Conservation (phyloP, 306 rosid species). For the Castanopsis chinensis region DNA sequence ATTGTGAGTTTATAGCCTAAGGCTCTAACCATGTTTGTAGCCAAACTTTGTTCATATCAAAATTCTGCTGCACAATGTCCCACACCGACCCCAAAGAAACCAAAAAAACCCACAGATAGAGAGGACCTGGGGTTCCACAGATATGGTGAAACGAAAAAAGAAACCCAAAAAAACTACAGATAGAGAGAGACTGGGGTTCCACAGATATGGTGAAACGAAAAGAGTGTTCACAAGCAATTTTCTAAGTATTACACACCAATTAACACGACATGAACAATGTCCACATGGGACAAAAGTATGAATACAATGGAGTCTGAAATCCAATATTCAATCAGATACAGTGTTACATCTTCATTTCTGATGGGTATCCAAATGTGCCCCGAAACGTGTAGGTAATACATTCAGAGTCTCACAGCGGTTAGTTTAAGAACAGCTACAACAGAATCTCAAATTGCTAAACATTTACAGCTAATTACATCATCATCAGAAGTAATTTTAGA, state of each 20-base stretch:
- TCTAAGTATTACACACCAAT: not conserved
- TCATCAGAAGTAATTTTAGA: conserved; percentile 47
- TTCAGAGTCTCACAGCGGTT: not conserved
- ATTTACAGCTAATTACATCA: conserved; percentile 73
- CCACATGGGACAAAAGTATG: not conserved
- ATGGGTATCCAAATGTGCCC: not conserved
- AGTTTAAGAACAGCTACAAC: not conserved
- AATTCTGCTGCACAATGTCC: too few relatives aligned
- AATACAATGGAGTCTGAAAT: not conserved
- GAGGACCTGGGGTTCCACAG: too few relatives aligned
- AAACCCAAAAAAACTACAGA: too few relatives aligned
- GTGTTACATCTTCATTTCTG: not conserved
- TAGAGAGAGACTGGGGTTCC: too few relatives aligned
- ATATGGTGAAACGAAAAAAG: too few relatives aligned
- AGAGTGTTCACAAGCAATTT: too few relatives aligned
- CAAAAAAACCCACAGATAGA: too few relatives aligned
- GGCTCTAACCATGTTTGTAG: too few relatives aligned
- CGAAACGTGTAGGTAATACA: conserved; percentile 1
- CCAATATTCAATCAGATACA: not conserved
- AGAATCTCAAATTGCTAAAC: conserved; percentile 49
- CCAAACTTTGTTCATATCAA: too few relatives aligned
- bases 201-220: too few relatives aligned
- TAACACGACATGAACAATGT: not conserved
- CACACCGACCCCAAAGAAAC: too few relatives aligned
- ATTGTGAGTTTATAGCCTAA: too few relatives aligned